Conservation (phyloP, 306 rosid genomes). For the Fagus crenata region DNA sequence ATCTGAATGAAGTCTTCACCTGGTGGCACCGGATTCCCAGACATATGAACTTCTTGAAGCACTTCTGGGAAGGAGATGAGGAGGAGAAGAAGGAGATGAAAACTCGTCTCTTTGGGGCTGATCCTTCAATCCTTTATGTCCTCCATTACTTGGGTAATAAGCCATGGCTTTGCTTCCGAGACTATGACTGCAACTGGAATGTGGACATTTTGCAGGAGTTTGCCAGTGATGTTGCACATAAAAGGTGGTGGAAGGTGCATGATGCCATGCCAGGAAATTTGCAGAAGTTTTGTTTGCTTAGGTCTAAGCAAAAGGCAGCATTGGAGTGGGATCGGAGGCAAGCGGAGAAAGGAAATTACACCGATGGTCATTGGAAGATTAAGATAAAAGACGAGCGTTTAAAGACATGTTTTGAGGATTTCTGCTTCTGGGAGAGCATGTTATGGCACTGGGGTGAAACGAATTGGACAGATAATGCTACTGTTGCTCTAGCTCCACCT, state of each 20-base stretch:
- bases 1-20: conserved; percentile 78
- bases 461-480: conserved; percentile 73
- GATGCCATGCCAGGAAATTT: conserved; percentile 76
- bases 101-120: conserved; percentile 68
- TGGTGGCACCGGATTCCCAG: conserved; percentile 93
- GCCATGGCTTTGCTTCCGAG: conserved; percentile 90
- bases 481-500: conserved; percentile 38
- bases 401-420: conserved; percentile 61
- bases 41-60: conserved; percentile 92
- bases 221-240: conserved; percentile 80
- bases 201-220: conserved; percentile 68
- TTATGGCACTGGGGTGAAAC: conserved; percentile 82
- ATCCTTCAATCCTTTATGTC: conserved; percentile 78
- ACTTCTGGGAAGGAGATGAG: conserved; percentile 86
- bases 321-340: conserved; percentile 87
- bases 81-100: conserved; percentile 59
- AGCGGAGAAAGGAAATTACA: conserved; percentile 73
- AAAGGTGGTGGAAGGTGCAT: conserved; percentile 84
- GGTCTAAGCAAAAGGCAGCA: conserved; percentile 78
- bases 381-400: conserved; percentile 64
- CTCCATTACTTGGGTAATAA: conserved; percentile 79
- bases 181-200: conserved; percentile 91
- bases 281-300: conserved; percentile 69
- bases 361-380: conserved; percentile 82
- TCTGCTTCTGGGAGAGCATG: conserved; percentile 91